Evolutionary conservation across 2,329 filamentous ascomycete species (phyloP), one percentile per base, ranked within the genome.

Genomic region (Fusarium fujikuroi): DNA sequence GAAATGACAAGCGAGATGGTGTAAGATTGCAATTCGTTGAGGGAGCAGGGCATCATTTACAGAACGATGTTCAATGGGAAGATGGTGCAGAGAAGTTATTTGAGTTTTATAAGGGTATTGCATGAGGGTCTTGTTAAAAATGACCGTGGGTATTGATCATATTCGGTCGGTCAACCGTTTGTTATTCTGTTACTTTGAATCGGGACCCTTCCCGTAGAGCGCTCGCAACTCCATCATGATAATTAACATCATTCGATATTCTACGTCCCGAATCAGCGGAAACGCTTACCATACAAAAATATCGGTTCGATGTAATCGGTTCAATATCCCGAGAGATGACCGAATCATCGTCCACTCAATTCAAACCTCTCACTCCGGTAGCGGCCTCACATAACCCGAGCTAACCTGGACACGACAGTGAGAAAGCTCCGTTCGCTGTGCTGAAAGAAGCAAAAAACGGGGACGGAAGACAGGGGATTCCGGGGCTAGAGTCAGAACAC

Each of bases 61-160:
- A 88, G 75, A 87, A 89, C 62, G 86, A 89, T 72, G 77, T 84
- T 16, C 80, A 81, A 43, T 88, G 85, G 85, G 79, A 86, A 60
- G 76, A 81, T 5, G 87, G 86, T 2, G 86, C 85, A 2, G 76
- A 79, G 59, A 86, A 84, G 68, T 62, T 89, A 36, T 71, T 85
- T 28, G 75, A 72, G 0, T 89, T 86, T 75, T 80, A 84, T 43
- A 58, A 68, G 37, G 75, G 74, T 2, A 68, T 77, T 58, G 60
- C 58, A 32, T 70, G 36, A 49, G 32, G 25, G 12, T 23, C 3
- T 16, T 37, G 2, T 19, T 9, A 21, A 15, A n/a, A 49, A 15
- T 47, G 19, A 46, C 18, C 14, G 5, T 28, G 28, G 32, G 28
- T 39, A 15, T 30, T 36, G 32, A 25, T 23, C 28, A 30, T 52